Evolutionary conservation across 2,329 filamentous ascomycete species (phyloP).

Genomic region (Fusarium torreyae): DNA sequence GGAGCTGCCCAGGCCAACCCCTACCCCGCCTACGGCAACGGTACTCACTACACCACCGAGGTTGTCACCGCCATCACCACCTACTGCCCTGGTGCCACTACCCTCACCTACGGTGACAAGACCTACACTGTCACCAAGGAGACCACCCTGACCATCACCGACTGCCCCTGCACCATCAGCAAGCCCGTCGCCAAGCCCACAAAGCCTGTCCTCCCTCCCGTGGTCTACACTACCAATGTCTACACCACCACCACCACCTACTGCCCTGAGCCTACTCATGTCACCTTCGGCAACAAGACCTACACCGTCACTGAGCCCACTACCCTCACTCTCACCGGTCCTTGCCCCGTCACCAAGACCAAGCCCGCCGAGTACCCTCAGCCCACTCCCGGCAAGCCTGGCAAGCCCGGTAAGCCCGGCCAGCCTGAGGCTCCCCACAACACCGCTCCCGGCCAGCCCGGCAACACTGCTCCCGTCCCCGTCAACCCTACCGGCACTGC

Average conservation of each 20-base stretch:
- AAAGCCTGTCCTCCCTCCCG: slow-evolving; percentile 28
- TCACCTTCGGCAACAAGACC: slow-evolving; percentile 53
- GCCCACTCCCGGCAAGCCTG: slow-evolving; percentile 31
- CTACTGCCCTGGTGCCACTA: slow-evolving; percentile 79
- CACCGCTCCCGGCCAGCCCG: slow-evolving; percentile 19
- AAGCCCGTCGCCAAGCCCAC: slow-evolving; percentile 65
- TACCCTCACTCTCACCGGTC: slow-evolving; percentile 35
- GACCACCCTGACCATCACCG: slow-evolving; percentile 78
- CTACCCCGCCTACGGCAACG: slow-evolving; percentile 21
- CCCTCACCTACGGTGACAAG: slow-evolving; percentile 73
- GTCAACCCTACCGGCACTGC: slow-evolving; percentile 12
- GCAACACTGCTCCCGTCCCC: slow-evolving; percentile 43
- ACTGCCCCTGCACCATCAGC: slow-evolving; percentile 79
- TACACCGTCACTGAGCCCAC: slow-evolving; percentile 36
- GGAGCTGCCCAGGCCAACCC: slow-evolving; percentile 33
- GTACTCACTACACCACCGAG: slow-evolving; percentile 71
- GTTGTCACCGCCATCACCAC: slow-evolving; percentile 77
- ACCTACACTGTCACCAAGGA: slow-evolving; percentile 80
- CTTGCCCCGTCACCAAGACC: slow-evolving; percentile 35
- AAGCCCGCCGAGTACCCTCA: slow-evolving; percentile 49
- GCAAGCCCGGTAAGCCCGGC: slow-evolving; percentile 13
- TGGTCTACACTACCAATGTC: slow-evolving; percentile 32
- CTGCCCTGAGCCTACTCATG: slow-evolving; percentile 51
- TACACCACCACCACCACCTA: slow-evolving; percentile 58
- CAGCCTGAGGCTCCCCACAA: slow-evolving; percentile 7